phyloP scores from a whole-genome alignment of 257 asterid genomes.

The Solanum ahanhuiri region DNA sequence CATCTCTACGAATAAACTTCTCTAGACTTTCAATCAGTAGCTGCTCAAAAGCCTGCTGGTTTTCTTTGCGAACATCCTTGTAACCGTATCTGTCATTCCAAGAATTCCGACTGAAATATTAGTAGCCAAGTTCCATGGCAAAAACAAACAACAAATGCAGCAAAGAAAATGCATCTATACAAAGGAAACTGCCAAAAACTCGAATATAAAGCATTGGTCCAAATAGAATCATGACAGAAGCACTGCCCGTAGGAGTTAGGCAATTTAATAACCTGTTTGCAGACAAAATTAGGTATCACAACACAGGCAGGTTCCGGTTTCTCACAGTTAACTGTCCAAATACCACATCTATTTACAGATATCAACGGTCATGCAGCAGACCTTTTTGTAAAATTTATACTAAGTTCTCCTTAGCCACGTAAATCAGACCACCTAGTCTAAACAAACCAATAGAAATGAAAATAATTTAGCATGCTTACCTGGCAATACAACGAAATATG shows the following conservation, averaged over 20 bases:
- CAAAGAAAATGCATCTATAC: neutral
- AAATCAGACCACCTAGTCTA: neutral
- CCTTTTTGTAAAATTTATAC: neutral
- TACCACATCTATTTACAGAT: neutral
- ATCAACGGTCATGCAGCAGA: neutral
- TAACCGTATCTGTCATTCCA: constrained; percentile 69
- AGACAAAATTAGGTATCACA: neutral
- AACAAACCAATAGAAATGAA: neutral
- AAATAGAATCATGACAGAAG: neutral
- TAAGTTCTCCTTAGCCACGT: neutral
- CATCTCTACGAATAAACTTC: constrained; percentile 86
- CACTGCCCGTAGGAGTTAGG: neutral
- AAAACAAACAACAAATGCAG: neutral
- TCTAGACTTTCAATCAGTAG: constrained; percentile 85
- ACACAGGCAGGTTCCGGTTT: neutral
- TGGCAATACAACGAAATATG: constrained; percentile 93
- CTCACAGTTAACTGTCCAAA: neutral
- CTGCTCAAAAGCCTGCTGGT: constrained; percentile 87
- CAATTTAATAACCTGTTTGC: neutral
- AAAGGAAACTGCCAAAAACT: neutral
- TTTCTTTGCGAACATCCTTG: constrained; percentile 92
- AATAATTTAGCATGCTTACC: constrained; percentile 30
- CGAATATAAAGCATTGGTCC: neutral
- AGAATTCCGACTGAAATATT: neutral
- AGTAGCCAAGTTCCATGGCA: neutral